Evolutionary conservation across 2,329 filamentous ascomycete genomes (phyloP).

Genomic region (Penicillium janthinellum): DNA sequence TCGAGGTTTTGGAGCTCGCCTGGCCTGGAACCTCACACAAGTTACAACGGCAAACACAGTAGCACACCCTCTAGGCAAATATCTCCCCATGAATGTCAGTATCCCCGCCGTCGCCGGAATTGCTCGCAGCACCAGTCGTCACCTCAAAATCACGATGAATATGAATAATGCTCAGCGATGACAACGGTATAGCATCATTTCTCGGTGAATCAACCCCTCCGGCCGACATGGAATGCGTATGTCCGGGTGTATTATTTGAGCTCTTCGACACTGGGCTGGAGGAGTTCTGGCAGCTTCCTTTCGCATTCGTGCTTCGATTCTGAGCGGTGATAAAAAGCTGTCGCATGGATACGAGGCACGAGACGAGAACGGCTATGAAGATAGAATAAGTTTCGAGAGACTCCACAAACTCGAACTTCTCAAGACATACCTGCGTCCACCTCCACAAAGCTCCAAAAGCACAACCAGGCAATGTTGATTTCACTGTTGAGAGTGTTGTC

Average conservation of each 20-base stretch:
- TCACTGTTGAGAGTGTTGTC: slow-evolving; percentile 12
- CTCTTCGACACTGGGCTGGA: not conserved
- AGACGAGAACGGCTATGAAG: slow-evolving; percentile 16
- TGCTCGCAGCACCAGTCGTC: not conserved
- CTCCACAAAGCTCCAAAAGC: slow-evolving; percentile 26
- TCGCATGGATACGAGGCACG: slow-evolving; percentile 19
- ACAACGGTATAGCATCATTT: slow-evolving; percentile 1
- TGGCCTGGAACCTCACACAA: no score
- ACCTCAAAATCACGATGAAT: slow-evolving; percentile 11
- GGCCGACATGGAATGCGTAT: not conserved
- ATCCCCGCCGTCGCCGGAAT: not conserved
- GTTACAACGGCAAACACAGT: no score
- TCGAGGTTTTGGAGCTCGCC: no score
- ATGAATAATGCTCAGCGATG: slow-evolving; percentile 8
- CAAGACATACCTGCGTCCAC: slow-evolving; percentile 13
- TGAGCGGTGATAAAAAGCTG: slow-evolving; percentile 19
- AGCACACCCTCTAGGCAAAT: not conserved
- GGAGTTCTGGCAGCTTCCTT: not conserved
- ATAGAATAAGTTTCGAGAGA: fast-evolving
- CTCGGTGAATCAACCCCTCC: not conserved
- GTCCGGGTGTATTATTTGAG: not conserved
- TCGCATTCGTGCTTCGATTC: slow-evolving; percentile 2
- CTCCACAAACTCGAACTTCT: not conserved
- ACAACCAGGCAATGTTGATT: slow-evolving; percentile 21
- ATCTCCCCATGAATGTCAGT: not conserved